phyloP scores from a whole-genome alignment of 495 filamentous ascomycete species.

The Aspergillus bertholletiae region DNA sequence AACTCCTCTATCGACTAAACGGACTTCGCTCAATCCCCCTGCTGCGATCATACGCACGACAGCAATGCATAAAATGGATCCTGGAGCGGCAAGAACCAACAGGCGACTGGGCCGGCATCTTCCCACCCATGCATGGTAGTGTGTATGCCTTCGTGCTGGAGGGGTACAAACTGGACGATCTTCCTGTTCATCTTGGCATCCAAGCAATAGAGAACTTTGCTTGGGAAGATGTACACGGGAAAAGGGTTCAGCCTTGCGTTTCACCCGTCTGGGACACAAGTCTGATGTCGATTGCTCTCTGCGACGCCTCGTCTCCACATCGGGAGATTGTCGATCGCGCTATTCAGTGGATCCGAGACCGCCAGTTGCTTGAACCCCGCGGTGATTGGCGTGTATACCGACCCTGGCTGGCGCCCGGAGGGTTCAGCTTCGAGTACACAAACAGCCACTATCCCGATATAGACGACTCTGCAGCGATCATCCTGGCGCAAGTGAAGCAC shows the following conservation, averaged over 20 bases:
- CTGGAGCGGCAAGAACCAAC: constrained; percentile 26
- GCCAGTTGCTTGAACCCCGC: constrained; percentile 20
- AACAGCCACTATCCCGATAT: constrained; percentile 39
- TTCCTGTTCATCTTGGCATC: constrained; percentile 10
- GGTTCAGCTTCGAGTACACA: constrained; percentile 33
- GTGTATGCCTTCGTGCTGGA: constrained; percentile 27
- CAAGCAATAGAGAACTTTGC: constrained; percentile 25
- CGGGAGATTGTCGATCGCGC: constrained; percentile 5
- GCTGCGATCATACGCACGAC: constrained; percentile 7
- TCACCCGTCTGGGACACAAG: constrained; percentile 36
- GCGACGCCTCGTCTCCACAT: constrained; percentile 10
- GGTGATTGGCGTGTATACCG: constrained; percentile 33
- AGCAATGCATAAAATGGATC: constrained; percentile 24
- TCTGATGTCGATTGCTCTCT: constrained; percentile 29
- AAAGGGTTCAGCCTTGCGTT: constrained; percentile 20
- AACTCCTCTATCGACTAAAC: constrained; percentile 13
- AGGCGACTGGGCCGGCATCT: constrained; percentile 30
- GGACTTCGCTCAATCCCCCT: constrained; percentile 12
- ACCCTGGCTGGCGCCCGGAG: constrained; percentile 21
- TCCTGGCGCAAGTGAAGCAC: constrained; percentile 31
- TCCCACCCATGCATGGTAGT: constrained; percentile 27
- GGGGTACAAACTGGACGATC: constrained; percentile 18
- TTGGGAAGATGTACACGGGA: constrained; percentile 19
- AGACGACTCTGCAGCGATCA: constrained; percentile 39
- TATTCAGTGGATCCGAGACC: constrained; percentile 21